Conservation (phyloP, 2,329 filamentous ascomycete species). For the Monilinia laxa region DNA sequence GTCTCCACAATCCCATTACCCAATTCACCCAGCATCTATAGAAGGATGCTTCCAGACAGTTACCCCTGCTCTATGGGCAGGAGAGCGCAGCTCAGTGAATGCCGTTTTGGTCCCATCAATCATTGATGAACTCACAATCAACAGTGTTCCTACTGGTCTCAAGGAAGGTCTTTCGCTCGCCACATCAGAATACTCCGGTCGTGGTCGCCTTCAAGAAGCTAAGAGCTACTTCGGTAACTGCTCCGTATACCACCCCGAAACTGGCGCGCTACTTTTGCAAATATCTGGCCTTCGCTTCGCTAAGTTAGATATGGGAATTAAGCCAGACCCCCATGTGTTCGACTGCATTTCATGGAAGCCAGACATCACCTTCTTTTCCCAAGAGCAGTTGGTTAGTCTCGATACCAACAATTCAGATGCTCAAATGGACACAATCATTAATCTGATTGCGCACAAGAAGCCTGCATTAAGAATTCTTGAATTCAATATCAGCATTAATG, state of each 20-base stretch:
- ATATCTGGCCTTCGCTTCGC: constrained; percentile 31
- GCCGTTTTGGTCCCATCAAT: constrained; percentile 30
- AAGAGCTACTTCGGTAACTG: constrained; percentile 21
- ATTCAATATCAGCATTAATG: constrained; percentile 32
- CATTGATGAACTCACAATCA: constrained; percentile 32
- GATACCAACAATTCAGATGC: too few species aligned
- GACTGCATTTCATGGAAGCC: background rate
- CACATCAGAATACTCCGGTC: constrained; percentile 20
- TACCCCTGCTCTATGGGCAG: constrained; percentile 30
- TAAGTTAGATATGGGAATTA: constrained; percentile 21
- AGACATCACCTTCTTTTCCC: background rate
- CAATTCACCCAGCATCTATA: constrained; percentile 41
- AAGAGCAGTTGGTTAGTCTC: too few species aligned
- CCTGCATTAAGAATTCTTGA: constrained; percentile 42
- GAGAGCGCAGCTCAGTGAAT: constrained; percentile 27
- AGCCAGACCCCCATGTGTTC: constrained; percentile 20
- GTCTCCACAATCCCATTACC: constrained; percentile 37
- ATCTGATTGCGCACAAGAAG: constrained; percentile 43
- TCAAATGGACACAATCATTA: constrained; percentile 32
- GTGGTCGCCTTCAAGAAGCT: background rate
- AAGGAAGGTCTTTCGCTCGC: constrained; percentile 10
- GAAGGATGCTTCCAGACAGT: constrained; percentile 40
- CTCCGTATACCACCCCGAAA: constrained; percentile 28
- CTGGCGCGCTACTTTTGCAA: constrained; percentile 31
- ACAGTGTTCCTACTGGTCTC: constrained; percentile 23